A percentile compares a stretch with the other conserved stretches of the same genome.
Conservation (phyloP, 805 yeast genomes). For the Schwanniomyces polymorphus region DNA sequence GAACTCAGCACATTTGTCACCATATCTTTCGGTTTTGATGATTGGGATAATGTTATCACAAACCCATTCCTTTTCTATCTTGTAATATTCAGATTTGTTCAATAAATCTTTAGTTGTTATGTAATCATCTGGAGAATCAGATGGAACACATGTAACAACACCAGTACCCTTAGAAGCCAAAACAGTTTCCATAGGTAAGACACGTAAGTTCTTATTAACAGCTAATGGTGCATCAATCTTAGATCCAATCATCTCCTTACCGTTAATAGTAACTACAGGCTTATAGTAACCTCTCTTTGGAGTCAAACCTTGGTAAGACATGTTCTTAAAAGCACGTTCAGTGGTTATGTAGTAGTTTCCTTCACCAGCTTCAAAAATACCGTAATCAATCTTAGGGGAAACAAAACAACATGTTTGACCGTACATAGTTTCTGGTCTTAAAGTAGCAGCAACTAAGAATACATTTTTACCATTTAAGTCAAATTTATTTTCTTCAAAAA, state of each 20-base stretch:
- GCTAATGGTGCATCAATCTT: conserved; percentile 85
- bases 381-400: conserved; percentile 90
- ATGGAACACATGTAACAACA: conserved; percentile 97
- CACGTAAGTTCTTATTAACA: conserved; percentile 64
- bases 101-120: conserved; percentile 81
- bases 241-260: conserved; percentile 80
- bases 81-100: conserved; percentile 88
- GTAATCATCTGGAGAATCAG: conserved; percentile 98
- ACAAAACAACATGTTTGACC: conserved; percentile 99
- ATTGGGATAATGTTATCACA: conserved; percentile 69
- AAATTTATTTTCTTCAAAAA: conserved; percentile 49
- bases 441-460: conserved; percentile 90
- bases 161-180: conserved; percentile 97
- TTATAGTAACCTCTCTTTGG: conserved; percentile 81
- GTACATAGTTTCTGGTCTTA: conserved; percentile 98
- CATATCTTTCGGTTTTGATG: conserved; percentile 80
- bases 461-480: conserved; percentile 59
- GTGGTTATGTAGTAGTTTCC: conserved; percentile 81
- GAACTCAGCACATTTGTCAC: conserved; percentile 82
- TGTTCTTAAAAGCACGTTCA: conserved; percentile 94
- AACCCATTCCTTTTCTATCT: conserved; percentile 86
- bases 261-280: conserved; percentile 60
- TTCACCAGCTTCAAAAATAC: conserved; percentile 82
- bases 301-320: conserved; percentile 92
- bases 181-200: conserved; percentile 97